A percentile compares a stretch with the other conserved stretches of the same genome.
Evolutionary conservation across 2,329 filamentous ascomycete species (phyloP).

Genomic region (Lizonia empirigonia): DNA sequence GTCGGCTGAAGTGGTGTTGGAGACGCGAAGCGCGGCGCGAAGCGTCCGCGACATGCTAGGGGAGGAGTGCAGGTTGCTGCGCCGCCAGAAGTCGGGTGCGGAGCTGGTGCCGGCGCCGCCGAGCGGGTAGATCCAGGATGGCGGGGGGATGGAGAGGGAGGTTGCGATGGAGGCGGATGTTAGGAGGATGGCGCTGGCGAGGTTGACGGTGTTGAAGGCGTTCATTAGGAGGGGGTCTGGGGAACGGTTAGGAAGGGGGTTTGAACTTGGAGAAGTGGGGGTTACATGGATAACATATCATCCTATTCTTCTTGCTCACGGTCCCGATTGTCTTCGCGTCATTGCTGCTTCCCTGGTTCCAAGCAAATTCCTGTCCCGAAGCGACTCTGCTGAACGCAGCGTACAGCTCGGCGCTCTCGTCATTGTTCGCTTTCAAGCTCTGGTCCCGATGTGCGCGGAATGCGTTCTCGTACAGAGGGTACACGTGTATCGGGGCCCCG

Average conservation of each 20-base stretch:
- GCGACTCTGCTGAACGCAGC: conserved; percentile 65
- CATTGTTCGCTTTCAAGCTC: conserved; percentile 60
- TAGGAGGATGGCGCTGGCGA: conserved; percentile 65
- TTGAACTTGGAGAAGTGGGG: conserved; percentile 11
- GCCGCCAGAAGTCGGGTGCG: conserved; percentile 65
- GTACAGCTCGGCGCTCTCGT: conserved; percentile 66
- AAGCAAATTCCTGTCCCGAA: conserved; percentile 59
- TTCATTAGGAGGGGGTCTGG: conserved; percentile 72
- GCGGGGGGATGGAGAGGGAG: conserved; percentile 59
- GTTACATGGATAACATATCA: conserved; percentile 72
- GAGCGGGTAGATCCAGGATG: conserved; percentile 67
- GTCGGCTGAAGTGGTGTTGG: conserved; percentile 55
- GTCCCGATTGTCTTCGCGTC: conserved; percentile 60
- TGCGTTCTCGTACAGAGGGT: conserved; percentile 70
- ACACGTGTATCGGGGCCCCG: conserved; percentile 69
- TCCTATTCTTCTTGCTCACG: conserved; percentile 63
- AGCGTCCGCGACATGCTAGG: conserved; percentile 64
- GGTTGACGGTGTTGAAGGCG: conserved; percentile 71
- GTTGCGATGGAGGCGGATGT: conserved; percentile 63
- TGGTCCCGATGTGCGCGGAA: conserved; percentile 64
- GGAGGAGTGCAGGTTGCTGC: conserved; percentile 63
- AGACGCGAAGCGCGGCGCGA: conserved; percentile 58
- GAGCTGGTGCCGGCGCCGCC: conserved; percentile 68
- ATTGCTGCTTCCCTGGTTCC: conserved; percentile 60
- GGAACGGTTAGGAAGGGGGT: no score